These are phyloP conservation scores for Fonsecaea nubica DNA, from an alignment of 2,329 filamentous ascomycete genomes.

Conservation along the genomic window DNA sequence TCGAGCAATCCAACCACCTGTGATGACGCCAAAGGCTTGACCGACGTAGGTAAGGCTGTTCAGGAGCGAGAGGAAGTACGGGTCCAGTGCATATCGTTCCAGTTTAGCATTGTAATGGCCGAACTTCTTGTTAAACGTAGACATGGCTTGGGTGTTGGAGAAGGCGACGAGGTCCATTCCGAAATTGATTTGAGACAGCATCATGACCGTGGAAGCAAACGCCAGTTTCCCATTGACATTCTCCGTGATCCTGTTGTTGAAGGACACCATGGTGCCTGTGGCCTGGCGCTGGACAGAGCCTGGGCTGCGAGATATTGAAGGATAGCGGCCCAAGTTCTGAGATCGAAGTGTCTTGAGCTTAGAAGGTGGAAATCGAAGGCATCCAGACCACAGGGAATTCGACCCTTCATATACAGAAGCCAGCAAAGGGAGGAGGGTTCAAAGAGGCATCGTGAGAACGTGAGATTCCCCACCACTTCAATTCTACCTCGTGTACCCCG, in stretches of 20 bases:
- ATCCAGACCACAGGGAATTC: neutral
- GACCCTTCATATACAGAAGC: neutral
- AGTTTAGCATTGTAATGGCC: conserved; percentile 16
- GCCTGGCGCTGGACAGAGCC: too few species aligned
- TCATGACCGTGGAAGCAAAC: conserved; percentile 18
- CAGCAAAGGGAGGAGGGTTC: neutral
- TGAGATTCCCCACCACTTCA: neutral
- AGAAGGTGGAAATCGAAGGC: neutral
- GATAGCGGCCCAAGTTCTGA: neutral
- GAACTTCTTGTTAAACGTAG: conserved; percentile 21
- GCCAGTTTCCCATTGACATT: conserved; percentile 23
- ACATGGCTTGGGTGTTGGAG: conserved; percentile 24
- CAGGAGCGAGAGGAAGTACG: conserved; percentile 26
- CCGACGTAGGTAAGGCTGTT: conserved; percentile 27
- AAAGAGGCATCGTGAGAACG: neutral
- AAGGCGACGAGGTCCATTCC: conserved; percentile 24
- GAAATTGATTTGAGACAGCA: conserved; percentile 27
- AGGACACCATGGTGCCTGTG: neutral
- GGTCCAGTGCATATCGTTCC: conserved; percentile 18
- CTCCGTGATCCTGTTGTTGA: conserved; percentile 2
- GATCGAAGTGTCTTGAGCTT: neutral
- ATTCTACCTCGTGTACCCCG: neutral
- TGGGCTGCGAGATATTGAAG: neutral
- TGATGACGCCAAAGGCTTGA: conserved; percentile 23
- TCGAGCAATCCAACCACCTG: conserved; percentile 21